Evolutionary conservation across 2,329 filamentous ascomycete species (phyloP).

Genomic region (Arthrobotrys iridis): DNA sequence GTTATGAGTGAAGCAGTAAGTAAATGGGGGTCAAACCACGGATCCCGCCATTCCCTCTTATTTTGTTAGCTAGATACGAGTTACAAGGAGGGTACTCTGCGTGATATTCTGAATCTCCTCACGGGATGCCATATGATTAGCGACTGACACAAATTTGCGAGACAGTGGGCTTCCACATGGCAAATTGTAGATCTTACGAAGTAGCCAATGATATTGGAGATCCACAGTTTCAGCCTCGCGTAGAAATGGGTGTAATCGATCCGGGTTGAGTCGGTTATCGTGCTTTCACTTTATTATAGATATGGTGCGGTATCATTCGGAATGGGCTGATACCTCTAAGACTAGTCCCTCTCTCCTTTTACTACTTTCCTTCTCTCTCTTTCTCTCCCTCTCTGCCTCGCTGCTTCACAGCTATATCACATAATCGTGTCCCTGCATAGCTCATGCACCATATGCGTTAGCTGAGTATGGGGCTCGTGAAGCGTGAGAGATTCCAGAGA

Average conservation of each 20-base stretch:
- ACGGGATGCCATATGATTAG: neutral
- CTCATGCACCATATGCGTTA: conserved; percentile 16
- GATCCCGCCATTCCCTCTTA: neutral
- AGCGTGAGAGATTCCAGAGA: conserved; percentile 15
- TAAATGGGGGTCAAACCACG: neutral
- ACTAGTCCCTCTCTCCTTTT: neutral
- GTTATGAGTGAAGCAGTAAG: neutral
- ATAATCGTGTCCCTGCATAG: conserved; percentile 53
- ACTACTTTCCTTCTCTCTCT: neutral
- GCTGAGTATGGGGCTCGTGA: neutral
- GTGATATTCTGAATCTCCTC: neutral
- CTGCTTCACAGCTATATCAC: conserved; percentile 37
- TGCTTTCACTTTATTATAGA: conserved; percentile 21
- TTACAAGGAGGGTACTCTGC: neutral
- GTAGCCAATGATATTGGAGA: conserved; percentile 13
- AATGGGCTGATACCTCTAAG: neutral
- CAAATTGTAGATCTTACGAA: neutral
- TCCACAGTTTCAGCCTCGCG: conserved; percentile 37
- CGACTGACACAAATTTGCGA: neutral
- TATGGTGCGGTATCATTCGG: conserved; percentile 25
- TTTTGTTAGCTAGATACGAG: neutral
- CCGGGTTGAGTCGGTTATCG: conserved; percentile 41
- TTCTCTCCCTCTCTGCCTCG: neutral
- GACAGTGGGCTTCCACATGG: conserved; percentile 34
- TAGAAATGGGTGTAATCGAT: conserved; percentile 22